phyloP scores from a whole-genome alignment of 2,329 filamentous ascomycete species.

The Trichoderma koningii region DNA sequence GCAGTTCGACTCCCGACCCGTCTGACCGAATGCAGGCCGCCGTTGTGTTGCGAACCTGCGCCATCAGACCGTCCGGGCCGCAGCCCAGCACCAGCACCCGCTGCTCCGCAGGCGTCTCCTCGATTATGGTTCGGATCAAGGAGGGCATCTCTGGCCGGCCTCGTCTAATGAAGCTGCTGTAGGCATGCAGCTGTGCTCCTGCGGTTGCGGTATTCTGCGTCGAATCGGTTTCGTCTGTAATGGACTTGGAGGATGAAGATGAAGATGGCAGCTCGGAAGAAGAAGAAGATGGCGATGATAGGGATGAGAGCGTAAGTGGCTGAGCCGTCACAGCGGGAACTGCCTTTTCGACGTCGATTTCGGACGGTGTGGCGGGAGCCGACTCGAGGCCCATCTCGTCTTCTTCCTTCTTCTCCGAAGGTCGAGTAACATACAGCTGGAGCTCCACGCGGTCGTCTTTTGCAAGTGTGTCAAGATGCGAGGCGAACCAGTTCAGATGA shows the following conservation, averaged over 20 bases:
- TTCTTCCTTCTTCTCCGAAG: background rate
- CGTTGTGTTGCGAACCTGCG: conserved; percentile 45
- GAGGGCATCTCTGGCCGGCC: conserved; percentile 43
- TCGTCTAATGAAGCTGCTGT: conserved; percentile 35
- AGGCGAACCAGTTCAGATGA: conserved; percentile 43
- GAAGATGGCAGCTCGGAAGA: no score
- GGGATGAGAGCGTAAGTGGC: background rate
- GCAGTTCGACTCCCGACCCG: conserved; percentile 50
- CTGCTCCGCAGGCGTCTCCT: conserved; percentile 35
- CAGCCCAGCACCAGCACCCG: conserved; percentile 50
- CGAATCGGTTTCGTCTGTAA: conserved; percentile 30
- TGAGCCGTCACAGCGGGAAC: background rate
- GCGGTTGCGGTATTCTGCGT: background rate
- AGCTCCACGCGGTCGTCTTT: conserved; percentile 38
- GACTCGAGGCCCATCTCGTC: conserved; percentile 18
- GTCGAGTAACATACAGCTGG: conserved; percentile 42
- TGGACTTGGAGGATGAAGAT: conserved; percentile 29
- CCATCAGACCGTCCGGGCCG: conserved; percentile 49
- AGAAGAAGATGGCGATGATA: no score
- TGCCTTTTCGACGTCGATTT: conserved; percentile 26
- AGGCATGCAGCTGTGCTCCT: background rate
- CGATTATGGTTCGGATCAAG: conserved; percentile 41
- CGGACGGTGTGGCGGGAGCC: conserved; percentile 19
- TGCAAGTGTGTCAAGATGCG: conserved; percentile 40
- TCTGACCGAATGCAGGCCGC: conserved; percentile 43